Percentiles rank a stretch among this genome's conserved stretches.
phyloP scores from a whole-genome alignment of 345 rosid species.

The Citrus inodora region DNA sequence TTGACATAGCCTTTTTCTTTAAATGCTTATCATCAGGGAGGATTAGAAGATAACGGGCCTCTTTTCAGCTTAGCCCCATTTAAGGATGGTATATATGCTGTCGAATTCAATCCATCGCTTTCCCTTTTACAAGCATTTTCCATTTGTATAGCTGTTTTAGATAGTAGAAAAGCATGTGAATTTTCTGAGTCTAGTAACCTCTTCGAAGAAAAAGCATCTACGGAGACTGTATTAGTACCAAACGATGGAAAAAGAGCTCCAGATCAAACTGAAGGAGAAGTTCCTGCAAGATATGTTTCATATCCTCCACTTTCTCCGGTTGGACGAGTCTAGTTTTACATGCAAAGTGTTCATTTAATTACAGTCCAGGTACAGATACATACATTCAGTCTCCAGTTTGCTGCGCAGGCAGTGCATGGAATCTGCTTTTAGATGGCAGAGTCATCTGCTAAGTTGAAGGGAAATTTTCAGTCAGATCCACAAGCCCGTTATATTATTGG shows the following conservation, averaged over 20 bases:
- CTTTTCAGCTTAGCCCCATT: slow-evolving; percentile 62
- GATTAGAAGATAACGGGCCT: slow-evolving; percentile 43
- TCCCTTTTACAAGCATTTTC: slow-evolving; percentile 83
- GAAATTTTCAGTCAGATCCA: slow-evolving; percentile 7
- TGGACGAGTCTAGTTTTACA: slow-evolving; percentile 56
- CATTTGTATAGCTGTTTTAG: slow-evolving; percentile 67
- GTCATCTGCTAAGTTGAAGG: background rate
- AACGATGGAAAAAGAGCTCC: slow-evolving; percentile 30
- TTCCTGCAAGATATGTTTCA: slow-evolving; percentile 52
- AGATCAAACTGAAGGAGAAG: slow-evolving; percentile 33
- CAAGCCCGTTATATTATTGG: slow-evolving; percentile 3
- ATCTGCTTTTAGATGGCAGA: slow-evolving; percentile 1
- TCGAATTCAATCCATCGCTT: slow-evolving; percentile 74
- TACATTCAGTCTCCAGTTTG: slow-evolving; percentile 10
- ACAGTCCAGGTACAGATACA: slow-evolving; percentile 12
- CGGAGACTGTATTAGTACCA: slow-evolving; percentile 21
- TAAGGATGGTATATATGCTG: slow-evolving; percentile 75
- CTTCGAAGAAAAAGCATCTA: slow-evolving; percentile 26
- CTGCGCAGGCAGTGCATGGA: slow-evolving; percentile 10
- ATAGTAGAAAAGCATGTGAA: slow-evolving; percentile 38
- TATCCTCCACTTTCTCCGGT: slow-evolving; percentile 73
- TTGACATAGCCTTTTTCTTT: slow-evolving; percentile 7
- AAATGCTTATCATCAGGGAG: slow-evolving; percentile 48
- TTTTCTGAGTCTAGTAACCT: slow-evolving; percentile 19
- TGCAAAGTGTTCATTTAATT: slow-evolving; percentile 21